A percentile compares a stretch with the other conserved stretches of the same genome.
Evolutionary conservation across 192 early-diverging fungal genomes (phyloP).

Genomic region (Linnemannia exigua): DNA sequence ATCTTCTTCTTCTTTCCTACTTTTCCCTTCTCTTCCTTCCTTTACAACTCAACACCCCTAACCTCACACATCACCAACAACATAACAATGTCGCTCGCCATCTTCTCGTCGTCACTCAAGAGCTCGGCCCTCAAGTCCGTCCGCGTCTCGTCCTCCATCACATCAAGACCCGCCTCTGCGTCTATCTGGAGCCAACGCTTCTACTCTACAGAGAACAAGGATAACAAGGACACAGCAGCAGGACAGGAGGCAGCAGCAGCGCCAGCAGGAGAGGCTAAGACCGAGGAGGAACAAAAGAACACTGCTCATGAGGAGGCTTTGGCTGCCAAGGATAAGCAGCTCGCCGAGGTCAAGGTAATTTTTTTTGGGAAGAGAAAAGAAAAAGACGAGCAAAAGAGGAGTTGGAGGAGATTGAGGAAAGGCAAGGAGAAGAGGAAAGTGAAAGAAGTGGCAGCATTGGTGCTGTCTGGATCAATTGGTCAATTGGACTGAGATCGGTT

Average conservation of each 20-base stretch:
- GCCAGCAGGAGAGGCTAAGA: slow-evolving; percentile 5
- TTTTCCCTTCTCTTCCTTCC: background rate
- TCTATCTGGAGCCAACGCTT: slow-evolving; percentile 39
- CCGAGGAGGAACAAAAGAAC: slow-evolving; percentile 26
- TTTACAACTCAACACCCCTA: slow-evolving; percentile 4
- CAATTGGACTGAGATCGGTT: background rate
- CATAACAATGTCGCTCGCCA: slow-evolving; percentile 23
- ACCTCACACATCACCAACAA: background rate
- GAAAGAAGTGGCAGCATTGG: too few relatives aligned
- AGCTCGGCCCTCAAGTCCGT: slow-evolving; percentile 35
- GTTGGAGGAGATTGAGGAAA: too few relatives aligned
- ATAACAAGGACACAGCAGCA: slow-evolving; percentile 36
- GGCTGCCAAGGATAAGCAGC: slow-evolving; percentile 84
- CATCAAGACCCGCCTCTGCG: slow-evolving; percentile 19
- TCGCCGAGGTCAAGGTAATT: slow-evolving; percentile 83
- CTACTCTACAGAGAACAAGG: slow-evolving; percentile 60
- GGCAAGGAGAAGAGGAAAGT: background rate
- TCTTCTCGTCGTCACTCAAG: slow-evolving; percentile 36
- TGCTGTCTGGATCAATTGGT: background rate
- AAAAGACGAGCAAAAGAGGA: background rate
- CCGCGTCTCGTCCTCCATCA: slow-evolving; percentile 23
- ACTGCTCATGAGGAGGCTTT: slow-evolving; percentile 55
- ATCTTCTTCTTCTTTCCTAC: background rate
- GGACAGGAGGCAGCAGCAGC: slow-evolving; percentile 25
- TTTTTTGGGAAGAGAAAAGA: background rate